A percentile compares a stretch with the other conserved stretches of the same genome.
Conservation (phyloP, 2,329 filamentous ascomycete species). For the Monilinia fructigena region DNA sequence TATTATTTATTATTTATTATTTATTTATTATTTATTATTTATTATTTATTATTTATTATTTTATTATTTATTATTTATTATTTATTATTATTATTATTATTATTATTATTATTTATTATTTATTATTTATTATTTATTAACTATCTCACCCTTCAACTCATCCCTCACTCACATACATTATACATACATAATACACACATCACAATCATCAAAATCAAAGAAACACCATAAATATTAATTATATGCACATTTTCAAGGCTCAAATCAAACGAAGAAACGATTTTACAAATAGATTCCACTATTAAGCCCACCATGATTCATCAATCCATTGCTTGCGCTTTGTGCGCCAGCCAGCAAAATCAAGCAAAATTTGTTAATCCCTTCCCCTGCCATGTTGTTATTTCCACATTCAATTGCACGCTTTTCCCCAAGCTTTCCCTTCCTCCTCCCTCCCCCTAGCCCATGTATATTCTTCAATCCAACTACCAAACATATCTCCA, state of each 20-base stretch:
- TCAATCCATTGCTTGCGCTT: conserved; percentile 28
- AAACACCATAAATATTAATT: conserved; percentile 14
- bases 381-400: conserved; percentile 22
- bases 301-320: conserved; percentile 38
- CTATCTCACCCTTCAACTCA: too few species aligned
- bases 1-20: too few species aligned
- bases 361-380: conserved; percentile 27
- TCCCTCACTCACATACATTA: too few species aligned
- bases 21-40: too few species aligned
- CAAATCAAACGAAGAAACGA: not conserved
- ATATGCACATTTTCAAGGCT: conserved; percentile 17
- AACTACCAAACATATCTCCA: conserved; percentile 29
- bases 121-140: too few species aligned
- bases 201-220: not conserved
- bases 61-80: too few species aligned
- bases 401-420: conserved; percentile 25
- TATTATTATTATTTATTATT: too few species aligned
- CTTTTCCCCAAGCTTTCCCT: conserved; percentile 15
- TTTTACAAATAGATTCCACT: conserved; percentile 37
- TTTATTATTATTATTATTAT: too few species aligned
- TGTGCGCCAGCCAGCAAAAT: conserved; percentile 31
- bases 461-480: conserved; percentile 33
- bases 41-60: too few species aligned
- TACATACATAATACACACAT: not conserved
- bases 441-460: not conserved